Evolutionary conservation across 768 basidiomycete genomes (phyloP).

Genomic region (Leccinum olivaceopallidum): DNA sequence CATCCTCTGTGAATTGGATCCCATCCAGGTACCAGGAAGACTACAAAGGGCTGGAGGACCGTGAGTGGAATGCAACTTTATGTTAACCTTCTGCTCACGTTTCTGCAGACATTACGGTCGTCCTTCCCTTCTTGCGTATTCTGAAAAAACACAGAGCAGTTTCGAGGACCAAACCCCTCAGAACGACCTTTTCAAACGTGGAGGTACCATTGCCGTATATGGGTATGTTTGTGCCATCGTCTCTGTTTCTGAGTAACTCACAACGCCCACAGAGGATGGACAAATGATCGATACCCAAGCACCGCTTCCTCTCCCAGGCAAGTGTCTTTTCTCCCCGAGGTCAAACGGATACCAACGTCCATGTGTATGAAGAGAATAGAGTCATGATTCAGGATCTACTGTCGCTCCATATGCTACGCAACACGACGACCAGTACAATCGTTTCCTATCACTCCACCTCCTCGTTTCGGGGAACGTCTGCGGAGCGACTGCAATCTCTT

Average conservation of each 20-base stretch:
- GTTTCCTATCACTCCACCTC: constrained; percentile 33
- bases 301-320: constrained; percentile 28
- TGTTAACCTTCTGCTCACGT: constrained; percentile 5
- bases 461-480: constrained; percentile 23
- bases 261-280: constrained; percentile 10
- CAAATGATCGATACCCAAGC: constrained; percentile 33
- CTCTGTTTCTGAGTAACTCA: background rate
- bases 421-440: constrained; percentile 33
- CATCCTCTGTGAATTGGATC: constrained; percentile 42
- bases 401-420: constrained; percentile 41
- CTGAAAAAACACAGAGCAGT: constrained; percentile 33
- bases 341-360: background rate
- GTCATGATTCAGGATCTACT: constrained; percentile 35
- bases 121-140: constrained; percentile 42
- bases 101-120: constrained; percentile 42
- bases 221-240: constrained; percentile 5
- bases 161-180: constrained; percentile 14
- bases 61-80: constrained; percentile 29
- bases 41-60: constrained; percentile 33
- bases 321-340: background rate
- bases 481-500: constrained; percentile 28
- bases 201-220: constrained; percentile 1
- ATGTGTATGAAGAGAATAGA: constrained; percentile 13
- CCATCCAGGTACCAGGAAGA: constrained; percentile 45
- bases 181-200: constrained; percentile 16